Evolutionary conservation across 352 stramenopile species (phyloP).

Genomic region (Paralagenidium karlingii): DNA sequence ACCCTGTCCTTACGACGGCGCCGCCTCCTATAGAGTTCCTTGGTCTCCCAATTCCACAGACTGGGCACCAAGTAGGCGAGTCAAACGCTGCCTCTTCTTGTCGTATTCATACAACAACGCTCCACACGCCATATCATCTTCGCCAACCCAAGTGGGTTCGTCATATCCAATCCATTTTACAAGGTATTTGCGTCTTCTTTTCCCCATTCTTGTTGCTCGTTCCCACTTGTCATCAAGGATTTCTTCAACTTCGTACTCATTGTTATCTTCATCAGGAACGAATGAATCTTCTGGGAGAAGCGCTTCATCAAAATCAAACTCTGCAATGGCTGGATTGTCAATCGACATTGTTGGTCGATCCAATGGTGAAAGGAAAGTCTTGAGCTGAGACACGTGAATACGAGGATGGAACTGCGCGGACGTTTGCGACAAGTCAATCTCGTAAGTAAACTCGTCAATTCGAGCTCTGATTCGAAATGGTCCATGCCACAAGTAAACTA

Average conservation of each 20-base stretch:
- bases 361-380: neutral
- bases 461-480: constrained; percentile 7
- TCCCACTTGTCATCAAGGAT: constrained; percentile 9
- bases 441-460: neutral
- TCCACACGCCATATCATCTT: constrained; percentile 6
- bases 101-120: constrained; percentile 5
- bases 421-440: constrained; percentile 1
- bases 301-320: constrained; percentile 5
- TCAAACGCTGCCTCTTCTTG: too few species aligned
- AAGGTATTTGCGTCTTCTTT: too few species aligned
- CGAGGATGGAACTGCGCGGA: constrained; percentile 2
- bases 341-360: constrained; percentile 1
- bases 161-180: constrained; percentile 5
- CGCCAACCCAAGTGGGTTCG: constrained; percentile 3
- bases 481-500: constrained; percentile 6
- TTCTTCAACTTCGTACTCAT: constrained; percentile 5
- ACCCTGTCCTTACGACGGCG: too few species aligned
- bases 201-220: too few species aligned
- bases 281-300: constrained; percentile 10
- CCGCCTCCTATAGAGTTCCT: too few species aligned
- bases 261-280: neutral
- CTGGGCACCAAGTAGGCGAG: too few species aligned
- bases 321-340: neutral
- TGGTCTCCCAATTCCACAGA: too few species aligned
- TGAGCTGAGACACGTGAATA: constrained; percentile 4